These are phyloP conservation scores for Candida glaebosa DNA, from an alignment of 805 yeast genomes.

Conservation along the genomic window DNA sequence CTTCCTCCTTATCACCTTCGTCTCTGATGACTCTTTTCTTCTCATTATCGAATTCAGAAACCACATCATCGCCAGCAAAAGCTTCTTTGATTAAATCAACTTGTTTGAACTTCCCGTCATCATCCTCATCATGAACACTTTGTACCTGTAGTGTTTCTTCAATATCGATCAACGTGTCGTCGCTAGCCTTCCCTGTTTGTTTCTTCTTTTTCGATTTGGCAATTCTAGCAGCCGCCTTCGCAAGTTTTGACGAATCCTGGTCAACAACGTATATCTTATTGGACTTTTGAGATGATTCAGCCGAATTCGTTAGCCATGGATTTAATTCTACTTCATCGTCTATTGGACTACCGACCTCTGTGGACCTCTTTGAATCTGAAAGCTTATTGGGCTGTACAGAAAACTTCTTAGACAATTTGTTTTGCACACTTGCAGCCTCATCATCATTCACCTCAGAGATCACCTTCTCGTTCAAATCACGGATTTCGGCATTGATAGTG, in stretches of 20 bases:
- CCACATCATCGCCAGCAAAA: conserved; percentile 96
- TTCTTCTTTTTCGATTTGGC: conserved; percentile 33
- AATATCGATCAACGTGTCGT: conserved; percentile 45
- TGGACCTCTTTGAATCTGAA: conserved; percentile 2
- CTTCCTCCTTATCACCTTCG: conserved; percentile 86
- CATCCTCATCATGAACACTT: conserved; percentile 31
- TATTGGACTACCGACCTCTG: conserved; percentile 5
- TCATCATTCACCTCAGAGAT: conserved; percentile 49
- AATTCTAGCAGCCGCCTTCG: conserved; percentile 40
- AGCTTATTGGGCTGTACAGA: conserved; percentile 6
- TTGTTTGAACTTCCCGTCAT: conserved; percentile 56
- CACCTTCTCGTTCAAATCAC: conserved; percentile 32
- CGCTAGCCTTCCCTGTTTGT: conserved; percentile 9
- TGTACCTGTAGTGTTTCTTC: conserved; percentile 47
- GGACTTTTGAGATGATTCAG: conserved; percentile 23
- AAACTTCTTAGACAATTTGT: conserved; percentile 29
- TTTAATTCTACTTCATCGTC: conserved; percentile 19
- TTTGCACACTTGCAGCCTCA: conserved; percentile 43
- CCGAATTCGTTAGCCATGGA: conserved; percentile 34
- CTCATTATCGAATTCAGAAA: conserved; percentile 73
- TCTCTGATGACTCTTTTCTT: conserved; percentile 62
- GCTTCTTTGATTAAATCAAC: conserved; percentile 84
- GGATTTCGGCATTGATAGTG: conserved; percentile 33
- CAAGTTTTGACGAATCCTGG: conserved; percentile 33
- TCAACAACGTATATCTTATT: conserved; percentile 29